Evolutionary conservation across 1,284 basidiomycete species (phyloP).

Genomic region (Pseudozyma thailandica): DNA sequence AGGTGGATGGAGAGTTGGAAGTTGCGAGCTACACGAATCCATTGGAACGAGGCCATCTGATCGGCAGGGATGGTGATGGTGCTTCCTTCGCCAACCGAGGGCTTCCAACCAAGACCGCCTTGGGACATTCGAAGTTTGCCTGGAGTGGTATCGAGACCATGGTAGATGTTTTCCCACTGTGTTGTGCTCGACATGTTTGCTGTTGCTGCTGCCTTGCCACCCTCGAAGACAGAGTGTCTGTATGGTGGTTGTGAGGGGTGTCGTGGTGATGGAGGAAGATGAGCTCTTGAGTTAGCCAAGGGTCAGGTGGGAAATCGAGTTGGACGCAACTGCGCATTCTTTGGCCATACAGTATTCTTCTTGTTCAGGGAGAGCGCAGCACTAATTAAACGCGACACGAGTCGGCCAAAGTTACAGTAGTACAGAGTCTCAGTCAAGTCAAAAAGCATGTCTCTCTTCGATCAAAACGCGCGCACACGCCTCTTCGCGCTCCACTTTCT

Average conservation of each 20-base stretch:
- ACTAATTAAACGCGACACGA: slow-evolving; percentile 45
- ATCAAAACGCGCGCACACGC: background rate
- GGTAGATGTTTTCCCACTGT: slow-evolving; percentile 84
- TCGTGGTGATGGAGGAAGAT: background rate
- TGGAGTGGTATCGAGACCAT: slow-evolving; percentile 77
- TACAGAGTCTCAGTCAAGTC: background rate
- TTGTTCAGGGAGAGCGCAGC: background rate
- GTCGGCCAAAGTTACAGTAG: background rate
- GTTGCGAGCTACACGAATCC: slow-evolving; percentile 78
- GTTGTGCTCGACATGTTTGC: slow-evolving; percentile 65
- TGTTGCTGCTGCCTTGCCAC: background rate
- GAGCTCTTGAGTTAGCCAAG: background rate
- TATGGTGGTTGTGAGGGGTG: background rate
- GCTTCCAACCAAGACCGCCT: slow-evolving; percentile 66
- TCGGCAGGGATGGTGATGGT: slow-evolving; percentile 63
- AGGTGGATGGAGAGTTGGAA: slow-evolving; percentile 87
- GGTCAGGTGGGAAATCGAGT: too few relatives aligned
- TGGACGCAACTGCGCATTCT: too few relatives aligned
- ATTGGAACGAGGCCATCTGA: slow-evolving; percentile 58
- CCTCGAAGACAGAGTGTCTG: too few relatives aligned
- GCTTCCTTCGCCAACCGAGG: slow-evolving; percentile 39
- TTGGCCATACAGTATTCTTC: background rate
- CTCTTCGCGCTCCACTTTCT: background rate
- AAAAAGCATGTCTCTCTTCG: background rate
- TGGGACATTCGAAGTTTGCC: slow-evolving; percentile 74